Conservation (phyloP, 2,329 filamentous ascomycete species). For the Trichoderma endophyticum region DNA sequence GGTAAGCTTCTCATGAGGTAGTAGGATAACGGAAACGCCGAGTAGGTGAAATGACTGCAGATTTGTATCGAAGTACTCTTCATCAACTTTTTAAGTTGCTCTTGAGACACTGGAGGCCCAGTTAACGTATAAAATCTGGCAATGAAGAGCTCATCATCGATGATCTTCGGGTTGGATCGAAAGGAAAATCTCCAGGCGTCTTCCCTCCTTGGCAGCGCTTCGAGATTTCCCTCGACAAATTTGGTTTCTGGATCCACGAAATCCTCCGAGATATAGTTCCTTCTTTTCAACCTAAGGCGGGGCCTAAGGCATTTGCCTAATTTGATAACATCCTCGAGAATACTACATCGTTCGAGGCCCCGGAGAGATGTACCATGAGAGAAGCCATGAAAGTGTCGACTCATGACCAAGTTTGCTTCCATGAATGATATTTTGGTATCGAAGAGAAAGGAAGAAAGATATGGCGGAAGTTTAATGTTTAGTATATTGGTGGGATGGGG, state of each 20-base stretch:
- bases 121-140: neutral
- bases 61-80: neutral
- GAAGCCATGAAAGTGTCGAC: neutral
- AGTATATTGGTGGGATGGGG: neutral
- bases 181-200: neutral
- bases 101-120: neutral
- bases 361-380: neutral
- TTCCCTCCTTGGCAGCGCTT: neutral
- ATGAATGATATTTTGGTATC: neutral
- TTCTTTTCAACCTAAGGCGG: fast-evolving
- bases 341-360: neutral
- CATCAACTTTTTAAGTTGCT: neutral
- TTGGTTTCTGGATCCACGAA: neutral
- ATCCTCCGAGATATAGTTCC: neutral
- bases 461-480: neutral
- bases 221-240: neutral
- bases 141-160: neutral
- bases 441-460: neutral
- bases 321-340: neutral
- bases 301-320: neutral
- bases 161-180: neutral
- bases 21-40: neutral
- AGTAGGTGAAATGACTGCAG: neutral
- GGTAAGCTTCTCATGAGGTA: neutral
- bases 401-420: neutral